Evolutionary conservation across 768 basidiomycete species (phyloP).

Genomic region (Lactarius pseudohatsudake): DNA sequence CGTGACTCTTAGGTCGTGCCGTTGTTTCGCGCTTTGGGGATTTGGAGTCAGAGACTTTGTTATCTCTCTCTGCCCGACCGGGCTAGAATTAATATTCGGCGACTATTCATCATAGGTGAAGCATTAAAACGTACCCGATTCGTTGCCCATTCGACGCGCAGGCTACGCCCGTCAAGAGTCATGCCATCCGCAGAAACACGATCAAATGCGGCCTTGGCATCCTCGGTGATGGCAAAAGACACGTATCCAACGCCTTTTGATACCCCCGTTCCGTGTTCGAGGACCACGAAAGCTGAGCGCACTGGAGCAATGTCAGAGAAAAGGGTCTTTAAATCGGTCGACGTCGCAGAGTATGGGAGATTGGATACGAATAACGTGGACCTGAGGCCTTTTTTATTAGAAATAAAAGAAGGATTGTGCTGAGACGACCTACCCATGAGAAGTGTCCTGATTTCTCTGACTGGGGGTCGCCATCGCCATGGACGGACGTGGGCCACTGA

Average conservation of each 20-base stretch:
- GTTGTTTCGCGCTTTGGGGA: conserved; percentile 31
- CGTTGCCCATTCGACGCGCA: conserved; percentile 81
- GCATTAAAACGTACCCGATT: conserved; percentile 53
- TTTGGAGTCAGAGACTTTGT: background rate
- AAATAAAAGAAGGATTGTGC: background rate
- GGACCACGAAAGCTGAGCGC: conserved; percentile 89
- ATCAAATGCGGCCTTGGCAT: conserved; percentile 74
- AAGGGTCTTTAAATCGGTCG: conserved; percentile 84
- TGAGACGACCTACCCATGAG: conserved; percentile 39
- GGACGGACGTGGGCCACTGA: background rate
- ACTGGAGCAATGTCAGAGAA: conserved; percentile 97
- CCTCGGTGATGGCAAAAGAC: conserved; percentile 85
- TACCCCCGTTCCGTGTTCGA: conserved; percentile 65
- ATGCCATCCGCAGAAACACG: conserved; percentile 66
- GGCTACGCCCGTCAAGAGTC: conserved; percentile 59
- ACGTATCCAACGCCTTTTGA: conserved; percentile 98
- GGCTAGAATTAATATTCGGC: conserved; percentile 22
- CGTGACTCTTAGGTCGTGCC: conserved; percentile 38
- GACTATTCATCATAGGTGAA: conserved; percentile 5
- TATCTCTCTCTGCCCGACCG: conserved; percentile 23
- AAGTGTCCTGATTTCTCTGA: conserved; percentile 41
- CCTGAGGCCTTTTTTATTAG: conserved; percentile 38
- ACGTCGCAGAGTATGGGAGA: conserved; percentile 87
- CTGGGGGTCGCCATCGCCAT: conserved; percentile 39
- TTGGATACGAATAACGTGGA: conserved; percentile 93